phyloP scores from a whole-genome alignment of 2,329 filamentous ascomycete genomes.

The Aaosphaeria pasadenensis region DNA sequence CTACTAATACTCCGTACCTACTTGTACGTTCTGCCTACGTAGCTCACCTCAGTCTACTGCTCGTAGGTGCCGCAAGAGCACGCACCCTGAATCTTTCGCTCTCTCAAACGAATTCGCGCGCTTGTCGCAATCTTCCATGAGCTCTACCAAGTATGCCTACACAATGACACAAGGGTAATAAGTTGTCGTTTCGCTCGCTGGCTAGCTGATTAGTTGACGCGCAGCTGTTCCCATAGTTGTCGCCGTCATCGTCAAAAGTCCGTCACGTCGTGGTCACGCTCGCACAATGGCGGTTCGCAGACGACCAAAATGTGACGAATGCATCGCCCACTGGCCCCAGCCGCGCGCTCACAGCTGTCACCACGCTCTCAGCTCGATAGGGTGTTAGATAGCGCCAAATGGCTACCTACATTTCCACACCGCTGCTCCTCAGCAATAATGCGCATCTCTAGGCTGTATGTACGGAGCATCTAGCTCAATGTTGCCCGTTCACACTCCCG shows the following conservation, averaged over 20 bases:
- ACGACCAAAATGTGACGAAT: background rate
- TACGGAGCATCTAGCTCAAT: too few species aligned
- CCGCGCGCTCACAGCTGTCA: constrained; percentile 3
- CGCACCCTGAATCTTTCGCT: background rate
- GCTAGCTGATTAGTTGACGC: background rate
- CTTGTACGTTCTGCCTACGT: background rate
- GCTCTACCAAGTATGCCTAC: too few species aligned
- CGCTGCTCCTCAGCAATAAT: too few species aligned
- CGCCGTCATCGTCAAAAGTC: background rate
- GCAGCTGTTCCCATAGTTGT: background rate
- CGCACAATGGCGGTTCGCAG: constrained; percentile 8
- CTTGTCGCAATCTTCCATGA: too few species aligned
- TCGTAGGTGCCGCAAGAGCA: background rate
- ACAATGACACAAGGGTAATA: too few species aligned
- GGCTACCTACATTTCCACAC: too few species aligned
- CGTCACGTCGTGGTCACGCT: constrained; percentile 6
- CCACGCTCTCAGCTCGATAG: too few species aligned
- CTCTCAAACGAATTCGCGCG: background rate
- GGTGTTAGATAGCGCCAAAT: too few species aligned
- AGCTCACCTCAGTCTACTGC: background rate
- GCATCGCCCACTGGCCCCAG: background rate
- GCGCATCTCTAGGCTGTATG: too few species aligned
- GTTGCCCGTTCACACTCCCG: too few species aligned
- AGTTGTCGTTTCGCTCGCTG: too few species aligned
- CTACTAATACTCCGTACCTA: background rate